Conservation (phyloP, 2,329 filamentous ascomycete genomes). For the Remersonia thermophila region DNA sequence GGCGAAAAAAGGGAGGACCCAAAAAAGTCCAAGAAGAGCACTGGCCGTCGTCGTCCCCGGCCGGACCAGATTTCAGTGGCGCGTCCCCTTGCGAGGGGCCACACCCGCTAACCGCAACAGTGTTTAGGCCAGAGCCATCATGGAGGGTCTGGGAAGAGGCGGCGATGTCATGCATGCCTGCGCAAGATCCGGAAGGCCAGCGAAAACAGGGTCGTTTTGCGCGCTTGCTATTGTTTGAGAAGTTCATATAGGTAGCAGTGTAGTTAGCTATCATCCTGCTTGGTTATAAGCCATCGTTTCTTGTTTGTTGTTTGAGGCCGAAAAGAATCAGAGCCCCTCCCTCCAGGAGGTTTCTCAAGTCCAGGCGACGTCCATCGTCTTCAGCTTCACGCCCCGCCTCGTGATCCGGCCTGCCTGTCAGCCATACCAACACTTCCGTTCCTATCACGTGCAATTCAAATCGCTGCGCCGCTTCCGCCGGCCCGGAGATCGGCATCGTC, state of each 20-base stretch:
- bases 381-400: too few relatives aligned
- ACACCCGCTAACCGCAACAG: conserved; percentile 4
- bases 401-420: too few relatives aligned
- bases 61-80: conserved; percentile 8
- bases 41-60: background rate
- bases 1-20: background rate
- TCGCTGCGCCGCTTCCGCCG: too few relatives aligned
- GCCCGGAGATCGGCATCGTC: too few relatives aligned
- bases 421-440: too few relatives aligned
- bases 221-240: background rate
- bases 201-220: background rate
- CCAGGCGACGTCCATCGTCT: too few relatives aligned
- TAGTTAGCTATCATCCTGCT: background rate
- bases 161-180: conserved; percentile 7
- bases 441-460: too few relatives aligned
- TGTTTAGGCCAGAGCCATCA: background rate
- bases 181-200: conserved; percentile 5
- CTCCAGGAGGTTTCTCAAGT: too few relatives aligned
- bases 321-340: too few relatives aligned
- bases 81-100: background rate
- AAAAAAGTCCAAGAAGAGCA: conserved; percentile 1
- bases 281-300: too few relatives aligned
- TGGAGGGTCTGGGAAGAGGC: too few relatives aligned
- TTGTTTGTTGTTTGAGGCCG: too few relatives aligned
- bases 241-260: background rate